These are phyloP conservation scores for Leptomonas seymouri DNA, from an alignment of 208 protist species.

Conservation along the genomic window DNA sequence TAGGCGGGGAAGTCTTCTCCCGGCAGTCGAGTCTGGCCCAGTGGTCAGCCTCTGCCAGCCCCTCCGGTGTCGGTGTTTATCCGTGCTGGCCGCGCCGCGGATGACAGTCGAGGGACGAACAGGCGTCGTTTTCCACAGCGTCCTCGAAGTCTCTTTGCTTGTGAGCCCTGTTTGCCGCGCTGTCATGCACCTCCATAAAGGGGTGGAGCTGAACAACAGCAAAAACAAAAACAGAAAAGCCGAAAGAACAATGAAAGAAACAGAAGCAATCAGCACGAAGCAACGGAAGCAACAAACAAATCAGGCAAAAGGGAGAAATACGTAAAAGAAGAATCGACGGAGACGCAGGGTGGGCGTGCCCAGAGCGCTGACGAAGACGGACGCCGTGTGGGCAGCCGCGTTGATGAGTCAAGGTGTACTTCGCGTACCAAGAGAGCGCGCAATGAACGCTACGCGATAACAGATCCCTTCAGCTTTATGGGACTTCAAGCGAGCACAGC, in stretches of 20 bases:
- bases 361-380: too few species aligned
- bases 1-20: not conserved
- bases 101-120: too few species aligned
- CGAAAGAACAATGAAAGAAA: slow-evolving; percentile 9
- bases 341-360: not conserved
- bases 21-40: not conserved
- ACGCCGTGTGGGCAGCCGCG: too few species aligned
- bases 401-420: too few species aligned
- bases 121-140: not conserved
- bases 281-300: not conserved
- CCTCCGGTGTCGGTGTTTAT: too few species aligned
- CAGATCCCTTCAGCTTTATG: too few species aligned
- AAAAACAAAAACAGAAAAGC: not conserved
- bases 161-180: not conserved
- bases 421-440: too few species aligned
- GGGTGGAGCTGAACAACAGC: not conserved
- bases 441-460: too few species aligned
- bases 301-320: slow-evolving; percentile 12
- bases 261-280: not conserved
- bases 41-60: too few species aligned
- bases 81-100: too few species aligned
- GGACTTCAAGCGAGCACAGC: too few species aligned
- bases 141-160: not conserved
- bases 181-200: not conserved
- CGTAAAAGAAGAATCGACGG: slow-evolving; percentile 8